Evolutionary conservation across 768 basidiomycete species (phyloP), one percentile per base, ranked within the genome.

Genomic region (Psilocybe cyanescens): DNA sequence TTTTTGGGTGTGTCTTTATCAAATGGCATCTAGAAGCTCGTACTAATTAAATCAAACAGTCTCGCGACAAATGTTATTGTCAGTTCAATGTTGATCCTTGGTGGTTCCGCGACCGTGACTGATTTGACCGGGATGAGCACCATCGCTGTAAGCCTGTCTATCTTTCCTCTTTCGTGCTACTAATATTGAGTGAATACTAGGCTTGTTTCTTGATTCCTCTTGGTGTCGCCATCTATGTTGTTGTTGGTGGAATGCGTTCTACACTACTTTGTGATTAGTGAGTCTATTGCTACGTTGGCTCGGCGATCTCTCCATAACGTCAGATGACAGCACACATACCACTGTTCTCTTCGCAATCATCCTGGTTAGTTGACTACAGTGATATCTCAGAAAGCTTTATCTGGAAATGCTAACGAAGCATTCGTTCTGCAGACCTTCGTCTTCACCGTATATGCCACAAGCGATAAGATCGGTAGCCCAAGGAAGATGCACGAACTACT

Each of bases 201-300:
- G 94, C 94, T 0, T 95, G 92, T 71, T 97, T 97, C 83, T 78
- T 97, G 37, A 92, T 95, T 37, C 95, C 95, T 2, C 71, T 92
- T 19, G 93, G 93, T 0, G 95, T 96, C 3, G 85, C 91, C 0
- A 88, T 95, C 65, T 97, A 97, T 70, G 93, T 94, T 30, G 85
- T 93, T 6, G 90, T 90, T 19, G 92, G 92, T 64, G 91, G 91
- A 3, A 94, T 94, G 90, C 86, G 92, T 31, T 90, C 92, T 2
- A 94, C 93, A 0, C 77, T 95, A 2, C 82, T 94, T 24, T 93
- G 92, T 56, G 93, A 95, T 72, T 95, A 92, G 91, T 92, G 64
- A 65, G 89, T 77, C 17, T 46, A 35, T 30, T 29, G 51, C 61
- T n/a, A 14, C 50, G 19, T 30, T 17, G 33, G 48, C 28, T 19